Evolutionary conservation across 75 land plant genomes (phyloP), one percentile per base, ranked within the genome.

Genomic region (Larix kaempferi): DNA sequence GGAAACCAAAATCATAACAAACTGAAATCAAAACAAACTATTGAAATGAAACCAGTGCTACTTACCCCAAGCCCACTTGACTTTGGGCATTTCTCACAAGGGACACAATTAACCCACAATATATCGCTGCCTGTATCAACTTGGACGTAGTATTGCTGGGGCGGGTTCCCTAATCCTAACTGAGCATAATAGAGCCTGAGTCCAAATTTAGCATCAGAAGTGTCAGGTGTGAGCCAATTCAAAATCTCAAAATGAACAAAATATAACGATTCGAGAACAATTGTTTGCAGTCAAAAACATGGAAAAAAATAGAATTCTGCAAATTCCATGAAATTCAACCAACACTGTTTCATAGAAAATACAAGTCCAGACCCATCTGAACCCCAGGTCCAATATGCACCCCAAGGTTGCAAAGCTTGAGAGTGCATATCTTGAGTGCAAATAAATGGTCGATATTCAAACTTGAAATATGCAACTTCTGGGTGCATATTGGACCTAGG

Each of bases 81-180:
- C 55, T 14, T 73, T 3, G 89, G 84, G 69, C 86, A 87, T 17
- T 59, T 59, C 22, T 21, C 29, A 58, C 87, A 87, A 14, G 66
- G 55, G 23, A 67, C 37, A 62, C 87, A 84, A 72, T 85, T 87
- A 41, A 86, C 85, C 88, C 88, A 86, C 26, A 86, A 62, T 22
- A 81, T 69, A 64, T 87, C 87, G 56, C 86, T 84, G 8, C 87
- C 86, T n/a, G 87, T 84, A 71, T 84, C 87, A 21, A 84, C 89
- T 73, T 87, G 87, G 26, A 87, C 79, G 72, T 72, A 78, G 56
- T 81, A 84, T 10, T 80, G 72, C 75, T 71, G 69, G n/a, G 87
- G 77, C 6, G 86, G 87, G 16, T 71, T 81, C 49, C 87, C 87
- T 5, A 84, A 7, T 12, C 73, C 62, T 59, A 84, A 62, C 67